Conservation (phyloP, 768 basidiomycete species). For the Coprinopsis sp. region DNA sequence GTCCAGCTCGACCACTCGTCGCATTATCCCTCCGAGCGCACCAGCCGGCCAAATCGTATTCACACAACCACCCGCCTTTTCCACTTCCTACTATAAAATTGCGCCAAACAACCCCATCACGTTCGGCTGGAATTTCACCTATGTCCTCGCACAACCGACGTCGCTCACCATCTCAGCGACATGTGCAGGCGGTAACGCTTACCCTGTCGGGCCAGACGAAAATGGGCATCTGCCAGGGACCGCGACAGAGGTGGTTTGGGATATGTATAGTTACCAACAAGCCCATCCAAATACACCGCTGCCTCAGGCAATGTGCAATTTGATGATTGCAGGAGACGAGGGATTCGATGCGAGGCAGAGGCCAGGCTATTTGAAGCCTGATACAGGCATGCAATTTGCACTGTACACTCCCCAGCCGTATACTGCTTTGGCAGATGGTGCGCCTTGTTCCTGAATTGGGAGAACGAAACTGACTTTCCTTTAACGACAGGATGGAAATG, state of each 20-base stretch:
- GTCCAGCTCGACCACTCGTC: not conserved
- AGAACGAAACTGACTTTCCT: not conserved
- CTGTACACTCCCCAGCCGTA: slow-evolving; percentile 70
- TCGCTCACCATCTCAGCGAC: slow-evolving; percentile 71
- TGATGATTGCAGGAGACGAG: slow-evolving; percentile 66
- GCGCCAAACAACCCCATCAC: slow-evolving; percentile 64
- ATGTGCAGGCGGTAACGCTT: slow-evolving; percentile 78
- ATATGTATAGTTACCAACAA: slow-evolving; percentile 64
- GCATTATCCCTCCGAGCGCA: slow-evolving; percentile 8
- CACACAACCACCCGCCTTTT: slow-evolving; percentile 71
- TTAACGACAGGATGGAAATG: slow-evolving; percentile 8
- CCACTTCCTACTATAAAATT: slow-evolving; percentile 81
- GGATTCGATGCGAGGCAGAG: slow-evolving; percentile 50
- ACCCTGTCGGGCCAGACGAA: slow-evolving; percentile 69
- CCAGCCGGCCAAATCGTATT: slow-evolving; percentile 51
- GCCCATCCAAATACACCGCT: slow-evolving; percentile 54
- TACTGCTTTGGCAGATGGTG: slow-evolving; percentile 42
- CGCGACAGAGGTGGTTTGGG: slow-evolving; percentile 69
- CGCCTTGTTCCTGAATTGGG: not conserved
- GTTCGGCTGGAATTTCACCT: slow-evolving; percentile 83
- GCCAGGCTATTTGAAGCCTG: slow-evolving; percentile 60
- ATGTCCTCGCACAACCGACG: slow-evolving; percentile 57
- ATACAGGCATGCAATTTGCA: slow-evolving; percentile 65
- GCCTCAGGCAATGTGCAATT: slow-evolving; percentile 63
- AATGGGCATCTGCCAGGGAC: slow-evolving; percentile 56